Percentiles rank a stretch among this genome's conserved stretches.
These are phyloP conservation scores for Diaporthe aspalathi DNA, from an alignment of 2,329 filamentous ascomycete genomes.

Conservation along the genomic window DNA sequence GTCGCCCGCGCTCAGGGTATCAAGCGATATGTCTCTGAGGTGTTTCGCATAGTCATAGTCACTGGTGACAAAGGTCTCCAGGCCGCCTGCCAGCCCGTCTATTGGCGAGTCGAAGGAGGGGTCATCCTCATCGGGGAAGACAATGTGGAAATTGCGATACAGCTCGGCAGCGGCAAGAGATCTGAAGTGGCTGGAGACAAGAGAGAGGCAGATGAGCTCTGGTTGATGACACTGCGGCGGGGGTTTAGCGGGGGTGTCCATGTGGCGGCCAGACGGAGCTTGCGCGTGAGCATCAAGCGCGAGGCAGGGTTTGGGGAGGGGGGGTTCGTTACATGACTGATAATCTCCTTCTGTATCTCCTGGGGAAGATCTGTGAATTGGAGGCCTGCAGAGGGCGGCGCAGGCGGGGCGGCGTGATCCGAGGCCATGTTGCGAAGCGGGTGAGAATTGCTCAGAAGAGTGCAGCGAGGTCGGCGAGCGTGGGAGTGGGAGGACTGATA, in stretches of 20 bases:
- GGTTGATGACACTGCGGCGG: constrained; percentile 58
- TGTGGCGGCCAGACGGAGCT: background rate
- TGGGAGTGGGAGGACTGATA: background rate
- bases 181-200: constrained; percentile 68
- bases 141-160: constrained; percentile 70
- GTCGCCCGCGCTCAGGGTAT: constrained; percentile 63
- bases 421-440: constrained; percentile 32
- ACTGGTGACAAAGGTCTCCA: constrained; percentile 72
- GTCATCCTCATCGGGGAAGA: constrained; percentile 71
- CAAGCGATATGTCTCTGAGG: constrained; percentile 66
- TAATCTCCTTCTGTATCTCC: constrained; percentile 62
- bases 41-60: constrained; percentile 72
- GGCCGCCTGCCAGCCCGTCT: constrained; percentile 66
- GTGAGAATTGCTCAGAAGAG: background rate
- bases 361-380: constrained; percentile 57
- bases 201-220: constrained; percentile 68
- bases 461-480: constrained; percentile 2
- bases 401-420: constrained; percentile 22
- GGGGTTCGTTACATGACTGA: constrained; percentile 56
- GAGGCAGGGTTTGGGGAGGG: background rate
- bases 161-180: constrained; percentile 68
- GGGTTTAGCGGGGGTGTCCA: constrained; percentile 35
- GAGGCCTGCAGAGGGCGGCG: constrained; percentile 43
- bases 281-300: background rate
- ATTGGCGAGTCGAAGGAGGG: constrained; percentile 62